Evolutionary conservation across 805 yeast genomes (phyloP).

Genomic region (Suhomyces vadensis): DNA sequence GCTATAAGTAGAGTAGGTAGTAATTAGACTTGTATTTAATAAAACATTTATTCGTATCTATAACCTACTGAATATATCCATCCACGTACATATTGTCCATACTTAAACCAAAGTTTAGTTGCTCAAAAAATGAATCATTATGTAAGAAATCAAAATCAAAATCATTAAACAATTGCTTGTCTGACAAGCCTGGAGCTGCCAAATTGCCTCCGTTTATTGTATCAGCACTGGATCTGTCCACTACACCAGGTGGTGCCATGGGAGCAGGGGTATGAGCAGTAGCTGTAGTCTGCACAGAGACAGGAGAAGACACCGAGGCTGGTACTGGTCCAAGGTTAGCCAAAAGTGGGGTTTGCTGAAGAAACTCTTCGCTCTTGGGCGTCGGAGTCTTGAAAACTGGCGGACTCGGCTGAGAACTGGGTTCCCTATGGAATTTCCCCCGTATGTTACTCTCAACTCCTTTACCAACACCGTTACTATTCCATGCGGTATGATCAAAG

Average conservation of each 20-base stretch:
- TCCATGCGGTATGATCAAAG: conserved; percentile 25
- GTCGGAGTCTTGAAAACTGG: background rate
- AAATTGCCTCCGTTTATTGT: background rate
- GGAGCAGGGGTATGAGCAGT: background rate
- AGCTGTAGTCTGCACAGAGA: background rate
- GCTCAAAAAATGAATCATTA: conserved; percentile 27
- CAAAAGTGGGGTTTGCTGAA: background rate
- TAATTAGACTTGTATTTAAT: too few species aligned
- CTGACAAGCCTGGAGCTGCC: background rate
- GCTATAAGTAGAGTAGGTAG: too few species aligned
- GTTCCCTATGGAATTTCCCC: conserved; percentile 9
- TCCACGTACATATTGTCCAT: conserved; percentile 19
- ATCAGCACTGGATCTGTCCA: background rate
- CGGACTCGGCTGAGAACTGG: conserved; percentile 1
- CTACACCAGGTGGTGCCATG: background rate
- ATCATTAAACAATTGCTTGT: conserved; percentile 11
- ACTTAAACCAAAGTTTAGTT: conserved; percentile 17
- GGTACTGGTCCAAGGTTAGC: background rate
- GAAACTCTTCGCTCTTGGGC: conserved; percentile 3
- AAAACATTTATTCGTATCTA: too few species aligned
- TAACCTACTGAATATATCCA: conserved; percentile 22
- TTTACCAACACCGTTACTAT: conserved; percentile 7
- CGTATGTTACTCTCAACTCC: conserved; percentile 23
- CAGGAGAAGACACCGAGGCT: background rate
- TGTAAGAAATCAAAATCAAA: conserved; percentile 34